A percentile compares a stretch with the other conserved stretches of the same genome.
Evolutionary conservation across 345 rosid species (phyloP).

Genomic region (Sisymbrium altissimum): DNA sequence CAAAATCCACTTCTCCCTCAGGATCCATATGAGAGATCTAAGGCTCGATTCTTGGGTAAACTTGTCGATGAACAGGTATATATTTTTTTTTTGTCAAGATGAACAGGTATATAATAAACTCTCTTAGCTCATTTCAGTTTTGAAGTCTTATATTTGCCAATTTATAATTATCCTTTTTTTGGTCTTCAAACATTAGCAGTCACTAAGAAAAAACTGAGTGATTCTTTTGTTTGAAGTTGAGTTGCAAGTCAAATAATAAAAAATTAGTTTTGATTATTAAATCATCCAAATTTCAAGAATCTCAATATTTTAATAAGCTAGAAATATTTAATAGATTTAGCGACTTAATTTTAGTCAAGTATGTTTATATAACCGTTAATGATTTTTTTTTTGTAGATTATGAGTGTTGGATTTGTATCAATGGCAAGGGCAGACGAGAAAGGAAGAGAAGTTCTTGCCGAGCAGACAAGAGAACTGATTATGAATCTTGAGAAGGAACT

Average conservation of each 20-base stretch:
- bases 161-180: neutral
- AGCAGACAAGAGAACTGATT: slow-evolving; percentile 29
- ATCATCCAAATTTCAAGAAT: neutral
- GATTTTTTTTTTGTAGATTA: neutral
- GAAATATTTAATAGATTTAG: neutral
- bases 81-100: too few species aligned
- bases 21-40: slow-evolving; percentile 42
- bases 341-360: neutral
- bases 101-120: too few species aligned
- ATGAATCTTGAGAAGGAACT: slow-evolving; percentile 36
- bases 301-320: neutral
- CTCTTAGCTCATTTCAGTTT: neutral
- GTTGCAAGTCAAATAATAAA: too few species aligned
- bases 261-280: neutral
- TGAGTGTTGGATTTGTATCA: neutral
- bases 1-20: slow-evolving; percentile 39
- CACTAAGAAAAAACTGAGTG: too few species aligned
- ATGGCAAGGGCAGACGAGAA: slow-evolving; percentile 17
- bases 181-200: too few species aligned
- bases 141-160: neutral
- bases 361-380: neutral
- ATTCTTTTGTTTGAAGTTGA: too few species aligned
- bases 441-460: slow-evolving; percentile 9
- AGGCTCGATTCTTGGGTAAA: slow-evolving; percentile 42
- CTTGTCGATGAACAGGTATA: slow-evolving; percentile 37